Conservation (phyloP, 306 rosid species). For the Datisca glomerata region DNA sequence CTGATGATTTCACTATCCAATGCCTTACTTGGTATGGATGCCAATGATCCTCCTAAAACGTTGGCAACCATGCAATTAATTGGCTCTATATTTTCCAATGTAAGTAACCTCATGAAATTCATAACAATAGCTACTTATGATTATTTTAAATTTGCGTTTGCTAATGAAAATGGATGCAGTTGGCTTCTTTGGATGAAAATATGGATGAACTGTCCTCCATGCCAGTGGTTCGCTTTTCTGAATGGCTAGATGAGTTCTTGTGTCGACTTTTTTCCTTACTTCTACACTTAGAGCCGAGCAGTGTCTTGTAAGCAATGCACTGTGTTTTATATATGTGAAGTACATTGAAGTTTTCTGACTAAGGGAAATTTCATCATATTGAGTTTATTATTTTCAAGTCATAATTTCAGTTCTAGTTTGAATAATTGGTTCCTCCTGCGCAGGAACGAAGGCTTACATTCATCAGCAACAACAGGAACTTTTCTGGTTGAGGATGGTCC, state of each 20-base stretch:
- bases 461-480: slow-evolving; percentile 85
- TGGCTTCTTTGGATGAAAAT: slow-evolving; percentile 76
- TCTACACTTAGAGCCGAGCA: slow-evolving; percentile 87
- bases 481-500: slow-evolving; percentile 98
- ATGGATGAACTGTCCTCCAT: slow-evolving; percentile 55
- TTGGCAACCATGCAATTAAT: slow-evolving; percentile 96
- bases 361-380: not conserved
- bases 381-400: not conserved
- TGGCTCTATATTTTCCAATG: slow-evolving; percentile 93
- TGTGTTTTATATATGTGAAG: too few relatives aligned
- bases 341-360: not conserved
- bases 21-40: slow-evolving; percentile 98
- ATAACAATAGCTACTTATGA: not conserved
- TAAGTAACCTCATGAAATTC: slow-evolving; percentile 25
- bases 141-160: slow-evolving; percentile 8
- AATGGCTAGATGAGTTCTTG: slow-evolving; percentile 96
- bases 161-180: slow-evolving; percentile 37
- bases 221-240: slow-evolving; percentile 88
- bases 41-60: slow-evolving; percentile 98
- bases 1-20: slow-evolving; percentile 87
- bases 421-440: slow-evolving; percentile 27
- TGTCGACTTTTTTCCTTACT: slow-evolving; percentile 94
- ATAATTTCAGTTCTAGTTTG: slow-evolving; percentile 3
- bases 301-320: slow-evolving; percentile 63
- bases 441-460: slow-evolving; percentile 88